Evolutionary conservation across 495 filamentous ascomycete species (phyloP), one percentile per base, ranked within the genome.

Genomic region (Daldinia caldariorum): DNA sequence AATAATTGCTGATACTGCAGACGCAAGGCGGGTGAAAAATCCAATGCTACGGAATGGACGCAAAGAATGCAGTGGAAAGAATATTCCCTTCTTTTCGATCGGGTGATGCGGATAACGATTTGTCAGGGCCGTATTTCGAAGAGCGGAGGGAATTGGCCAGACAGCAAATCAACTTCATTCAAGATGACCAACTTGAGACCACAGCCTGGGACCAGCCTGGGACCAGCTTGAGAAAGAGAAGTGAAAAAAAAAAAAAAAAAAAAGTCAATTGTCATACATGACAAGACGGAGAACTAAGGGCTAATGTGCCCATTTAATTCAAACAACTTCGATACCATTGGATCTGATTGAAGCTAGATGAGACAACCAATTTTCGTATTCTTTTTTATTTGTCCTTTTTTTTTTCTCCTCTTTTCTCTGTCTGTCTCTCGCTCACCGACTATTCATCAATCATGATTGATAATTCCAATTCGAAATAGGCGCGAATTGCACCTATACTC

Each of bases 211-310:
- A 26, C 26, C 26, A 26, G 26, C 26, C 3, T 26, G 26, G 43
- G 43, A 20, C 43, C 43, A 47, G 43, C 43, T 47, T 47, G 43
- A 47, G n/a, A n/a, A n/a, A n/a, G n/a, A n/a, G n/a, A n/a, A n/a
- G n/a, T n/a, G n/a, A n/a, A n/a, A n/a, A n/a, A n/a, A n/a, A n/a
- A 45, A 47, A 45, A 72, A 41, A 49, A 39, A 51, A 45, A 54
- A 56, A 14, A 34, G 61, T 68, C 41, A 47, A 72, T 58, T 68
- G 70, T 68, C 55, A 64, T 56, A 68, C 63, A 72, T 61, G 70
- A 64, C 64, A 58, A 61, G 64, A 68, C 70, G 59, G 55, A 58
- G 38, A 7, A 34, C 47, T 6, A 45, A 47, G 20, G 43, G 18
- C 43, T 47, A 47, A 47, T 22, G 43, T 47, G 9, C 2, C 32